Base-by-base conservation (phyloP, 148 eudicot species). In the Chenopodium berlandieri region DNA sequence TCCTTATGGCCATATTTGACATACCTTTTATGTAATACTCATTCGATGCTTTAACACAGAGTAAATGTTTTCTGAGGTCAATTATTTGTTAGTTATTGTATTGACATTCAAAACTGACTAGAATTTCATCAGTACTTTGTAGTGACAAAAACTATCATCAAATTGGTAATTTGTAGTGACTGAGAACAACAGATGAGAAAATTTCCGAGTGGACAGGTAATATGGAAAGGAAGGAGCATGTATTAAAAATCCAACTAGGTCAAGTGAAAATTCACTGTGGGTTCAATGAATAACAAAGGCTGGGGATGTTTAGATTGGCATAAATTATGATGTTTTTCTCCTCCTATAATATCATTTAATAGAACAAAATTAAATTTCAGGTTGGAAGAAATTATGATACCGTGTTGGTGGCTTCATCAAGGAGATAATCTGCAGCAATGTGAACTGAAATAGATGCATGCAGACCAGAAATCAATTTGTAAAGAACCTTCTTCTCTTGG, bases 401-500 rank as follows among this genome's bases (percentile, higher is more conserved):
- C 97, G 77, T 82, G 83, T 92, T 91, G 58, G 82, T 87, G 62
- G 85, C 82, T 89, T 95, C 97, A 84, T 95, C 98, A 65, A 93
- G 92, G 69, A 94, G 97, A 87, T 95, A 95, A 75, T 91, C 95
- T 67, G 95, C 89, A 60, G 95, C 99, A 62, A 94, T 91, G 81
- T 96, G 99, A 50, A 90, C 87, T 73, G 99, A 96, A 78, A 96
- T 94, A 40, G 99, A 96, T 76, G 99, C 86, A 85, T 94, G 99
- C 73, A 96, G 92, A 76, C 99, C 98, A 52, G 97, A 96, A 81
- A 96, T 94, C 82, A 96, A 79, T 83, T 96, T 96, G 94, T 94
- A 96, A 30, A 96, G 83, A 65, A 90, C 90, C 86, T 91, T 96
- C 83, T 92, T 91, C 94, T 96, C 99, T 75, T 84, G 98, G 83